Conservation (phyloP, 1,284 basidiomycete species). For the Cryptococcus sp. region DNA sequence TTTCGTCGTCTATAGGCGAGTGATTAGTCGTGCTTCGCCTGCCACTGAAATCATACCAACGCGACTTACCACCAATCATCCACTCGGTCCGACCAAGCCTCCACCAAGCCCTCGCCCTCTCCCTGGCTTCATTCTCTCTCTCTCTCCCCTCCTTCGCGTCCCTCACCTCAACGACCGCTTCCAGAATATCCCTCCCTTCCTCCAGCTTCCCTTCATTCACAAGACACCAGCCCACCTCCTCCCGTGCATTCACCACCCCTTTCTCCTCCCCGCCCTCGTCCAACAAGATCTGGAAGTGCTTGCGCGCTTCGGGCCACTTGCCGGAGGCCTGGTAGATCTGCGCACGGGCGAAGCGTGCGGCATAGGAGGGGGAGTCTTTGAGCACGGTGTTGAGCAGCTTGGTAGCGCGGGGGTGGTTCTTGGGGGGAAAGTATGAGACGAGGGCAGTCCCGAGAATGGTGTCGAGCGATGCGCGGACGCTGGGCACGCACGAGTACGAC, state of each 20-base stretch:
- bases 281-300: slow-evolving; percentile 58
- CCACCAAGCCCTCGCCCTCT: slow-evolving; percentile 75
- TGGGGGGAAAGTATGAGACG: slow-evolving; percentile 82
- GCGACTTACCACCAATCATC: slow-evolving; percentile 64
- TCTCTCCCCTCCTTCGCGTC: slow-evolving; percentile 57
- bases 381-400: slow-evolving; percentile 71
- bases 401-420: slow-evolving; percentile 77
- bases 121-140: slow-evolving; percentile 50
- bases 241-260: slow-evolving; percentile 65
- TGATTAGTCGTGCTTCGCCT: neutral
- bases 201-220: slow-evolving; percentile 60
- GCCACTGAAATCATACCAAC: neutral
- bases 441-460: slow-evolving; percentile 56
- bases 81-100: slow-evolving; percentile 74
- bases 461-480: slow-evolving; percentile 37
- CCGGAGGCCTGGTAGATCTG: slow-evolving; percentile 65
- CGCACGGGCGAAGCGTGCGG: slow-evolving; percentile 69
- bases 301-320: slow-evolving; percentile 68
- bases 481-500: slow-evolving; percentile 7
- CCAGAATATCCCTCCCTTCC: slow-evolving; percentile 59
- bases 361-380: slow-evolving; percentile 57
- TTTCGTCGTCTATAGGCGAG: slow-evolving; percentile 31
- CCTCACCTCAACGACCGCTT: slow-evolving; percentile 59
- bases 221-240: slow-evolving; percentile 84
- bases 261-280: slow-evolving; percentile 40